Base-by-base conservation (phyloP, 2,329 filamentous ascomycete genomes). In the Fusarium nanum region DNA sequence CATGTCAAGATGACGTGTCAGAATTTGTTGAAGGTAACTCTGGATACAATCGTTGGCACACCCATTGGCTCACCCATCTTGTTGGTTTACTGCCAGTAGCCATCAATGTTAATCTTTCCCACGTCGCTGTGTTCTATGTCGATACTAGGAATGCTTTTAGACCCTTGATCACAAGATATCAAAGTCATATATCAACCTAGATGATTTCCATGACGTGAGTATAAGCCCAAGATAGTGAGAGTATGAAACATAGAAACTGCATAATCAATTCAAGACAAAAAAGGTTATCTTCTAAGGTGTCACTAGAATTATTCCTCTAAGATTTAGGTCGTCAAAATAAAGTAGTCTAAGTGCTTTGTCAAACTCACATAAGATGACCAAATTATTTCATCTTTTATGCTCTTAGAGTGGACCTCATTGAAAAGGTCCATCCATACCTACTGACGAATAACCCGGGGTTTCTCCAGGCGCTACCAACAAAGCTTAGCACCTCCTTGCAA, bases 371-470 rank as follows among this genome's bases (percentile, higher is more conserved):
- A 37, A 37, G 18, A 6, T 37, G 18, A 37, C 34, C 34, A n/a
- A 37, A 7, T 37, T 12, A 37, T 37, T n/a, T n/a, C 18, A 37
- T n/a, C 34, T n/a, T 4, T 7, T 4, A 37, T 6, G 18, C 18
- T 37, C 34, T 37, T 37, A 37, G 27, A 8, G 55, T 42, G 47
- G 23, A 30, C n/a, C 37, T 27, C 22, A 18, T 56, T 16, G 8
- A 47, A 20, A n/a, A n/a, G n/a, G n/a, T n/a, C n/a, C n/a, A n/a
- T n/a, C n/a, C n/a, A n/a, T n/a, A n/a, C n/a, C n/a, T n/a, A n/a
- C n/a, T n/a, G 23, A 22, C 34, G 20, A 34, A 56, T 32, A 28
- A 68, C 56, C 72, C 72, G 72, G 62, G 47, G 72, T 70, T 74
- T 64, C 53, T 49, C 72, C 72, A 41, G 32, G n/a, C 16, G 41